Conservation (phyloP, 78 protist genomes). For the Guillardia theta region DNA sequence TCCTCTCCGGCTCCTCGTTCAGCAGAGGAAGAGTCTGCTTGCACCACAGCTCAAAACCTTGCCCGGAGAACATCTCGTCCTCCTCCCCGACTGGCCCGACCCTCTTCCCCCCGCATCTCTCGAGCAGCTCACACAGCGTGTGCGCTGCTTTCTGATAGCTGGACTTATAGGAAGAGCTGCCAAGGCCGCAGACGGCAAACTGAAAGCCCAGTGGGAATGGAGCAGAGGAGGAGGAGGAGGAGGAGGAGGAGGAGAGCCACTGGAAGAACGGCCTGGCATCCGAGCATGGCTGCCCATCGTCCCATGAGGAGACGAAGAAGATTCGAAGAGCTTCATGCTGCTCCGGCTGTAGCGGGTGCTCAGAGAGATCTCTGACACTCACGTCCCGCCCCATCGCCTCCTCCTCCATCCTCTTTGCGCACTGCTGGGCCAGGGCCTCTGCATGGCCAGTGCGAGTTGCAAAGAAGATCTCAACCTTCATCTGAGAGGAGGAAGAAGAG, state of each 20-base stretch:
- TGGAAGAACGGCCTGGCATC: background rate
- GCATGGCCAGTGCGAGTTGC: too few species aligned
- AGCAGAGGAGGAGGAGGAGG: background rate
- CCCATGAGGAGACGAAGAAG: background rate
- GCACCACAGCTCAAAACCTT: background rate
- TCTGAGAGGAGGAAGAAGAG: too few species aligned
- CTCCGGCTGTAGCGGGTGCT: background rate
- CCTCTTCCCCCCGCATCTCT: background rate
- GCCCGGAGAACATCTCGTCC: background rate
- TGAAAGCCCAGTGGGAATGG: background rate
- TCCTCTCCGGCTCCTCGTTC: background rate
- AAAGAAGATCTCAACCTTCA: too few species aligned
- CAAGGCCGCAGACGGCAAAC: slow-evolving; percentile 2
- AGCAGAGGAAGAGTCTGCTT: too few species aligned
- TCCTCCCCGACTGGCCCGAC: background rate
- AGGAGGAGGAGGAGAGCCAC: background rate
- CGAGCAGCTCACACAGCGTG: background rate
- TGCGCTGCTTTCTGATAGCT: background rate
- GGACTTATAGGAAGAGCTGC: background rate
- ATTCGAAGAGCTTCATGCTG: too few species aligned
- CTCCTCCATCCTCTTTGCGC: too few species aligned
- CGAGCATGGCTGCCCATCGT: background rate
- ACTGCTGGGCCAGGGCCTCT: too few species aligned
- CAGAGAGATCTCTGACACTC: too few species aligned
- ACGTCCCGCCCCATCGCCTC: too few species aligned